Base-by-base conservation (phyloP, 768 basidiomycete species). In the Pleurotus giganteus region DNA sequence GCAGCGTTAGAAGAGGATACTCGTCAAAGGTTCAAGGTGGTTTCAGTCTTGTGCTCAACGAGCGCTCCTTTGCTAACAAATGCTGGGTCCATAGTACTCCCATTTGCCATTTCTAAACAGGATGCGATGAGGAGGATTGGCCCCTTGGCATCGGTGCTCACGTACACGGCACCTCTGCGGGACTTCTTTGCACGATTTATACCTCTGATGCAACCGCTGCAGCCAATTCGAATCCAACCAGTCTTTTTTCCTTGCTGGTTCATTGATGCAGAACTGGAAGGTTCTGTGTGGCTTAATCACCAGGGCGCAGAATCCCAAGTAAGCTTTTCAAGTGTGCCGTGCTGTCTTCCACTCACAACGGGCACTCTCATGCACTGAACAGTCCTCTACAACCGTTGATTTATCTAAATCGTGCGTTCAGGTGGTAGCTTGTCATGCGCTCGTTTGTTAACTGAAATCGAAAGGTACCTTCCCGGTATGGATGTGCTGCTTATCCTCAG, bases 191-290 rank as follows among this genome's bases (percentile, higher is more conserved):
- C 74, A 15, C 69, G 69, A 26, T 65, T 66, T 47, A 59, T 82
- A 26, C 74, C 76, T 2, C 31, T 63, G 61, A 21, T 63, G 57
- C 64, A 69, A 37, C 68, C 73, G 46, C 57, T 78, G 3, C 73
- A 61, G 45, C 84, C 85, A 21, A 64, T 67, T 11, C 76, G 73
- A 21, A 71, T 83, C 23, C 68, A 74, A 43, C 76, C 84, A 5
- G 66, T 83, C 2, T 88, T 86, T 62, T 79, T 84, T 49, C 86
- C 86, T 3, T 77, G 74, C 9, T 88, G 86, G 86, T 70, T 83
- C 27, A 66, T 86, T 27, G 80, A 82, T 58, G 81, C 74, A 7
- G 80, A 84, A 63, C 60, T 82, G 15, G 69, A 78, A 59, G 75
- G 68, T 8, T 69, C 69, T 15, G 47, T 46, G 17, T 56, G 54